Evolutionary conservation across 768 basidiomycete species (phyloP), one percentile per base, ranked within the genome.

Genomic region (Naganishia antarctica): DNA sequence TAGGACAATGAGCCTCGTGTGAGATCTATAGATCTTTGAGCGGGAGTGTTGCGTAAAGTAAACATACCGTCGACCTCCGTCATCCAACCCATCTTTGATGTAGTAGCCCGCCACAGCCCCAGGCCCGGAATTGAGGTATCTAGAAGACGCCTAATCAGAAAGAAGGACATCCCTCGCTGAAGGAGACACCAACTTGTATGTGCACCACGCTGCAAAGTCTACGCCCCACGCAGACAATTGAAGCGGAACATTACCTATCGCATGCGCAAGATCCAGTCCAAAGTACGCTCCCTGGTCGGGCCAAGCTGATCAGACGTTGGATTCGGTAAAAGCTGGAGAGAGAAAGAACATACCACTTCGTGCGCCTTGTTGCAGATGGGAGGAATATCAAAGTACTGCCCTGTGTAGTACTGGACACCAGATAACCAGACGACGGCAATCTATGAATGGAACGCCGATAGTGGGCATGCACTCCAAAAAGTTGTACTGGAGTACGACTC

Each of bases 191-290:
- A 66, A 76, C 76, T 79, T 98, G 83, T 98, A 99, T 32, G 91
- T 89, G 77, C 96, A 99, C 91, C 94, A 98, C 37, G 93, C 93
- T 3, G 94, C 96, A 75, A 97, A 98, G 77, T 99, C 96, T 70
- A 90, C 88, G 69, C 84, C 81, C 94, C 96, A 99, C 65, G 91
- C 88, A 76, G 94, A 90, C 68, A 99, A 80, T 50, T 83, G 81
- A 70, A 94, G 78, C 40, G 90, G 89, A 37, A 98, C 90, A 77
- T 99, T 99, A 50, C 94, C 96, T 47, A 87, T 83, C 6, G 89
- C 94, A 78, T 99, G 96, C 8, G 96, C 96, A 16, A 97, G 85
- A 80, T 99, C 94, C 85, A 91, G 93, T 43, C 91, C 94, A 72
- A 91, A 89, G 65, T 93, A 84, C 67, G 90, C 92, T 47, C 92